Evolutionary conservation across 495 filamentous ascomycete genomes (phyloP).

Genomic region (Sporormia fimetaria): DNA sequence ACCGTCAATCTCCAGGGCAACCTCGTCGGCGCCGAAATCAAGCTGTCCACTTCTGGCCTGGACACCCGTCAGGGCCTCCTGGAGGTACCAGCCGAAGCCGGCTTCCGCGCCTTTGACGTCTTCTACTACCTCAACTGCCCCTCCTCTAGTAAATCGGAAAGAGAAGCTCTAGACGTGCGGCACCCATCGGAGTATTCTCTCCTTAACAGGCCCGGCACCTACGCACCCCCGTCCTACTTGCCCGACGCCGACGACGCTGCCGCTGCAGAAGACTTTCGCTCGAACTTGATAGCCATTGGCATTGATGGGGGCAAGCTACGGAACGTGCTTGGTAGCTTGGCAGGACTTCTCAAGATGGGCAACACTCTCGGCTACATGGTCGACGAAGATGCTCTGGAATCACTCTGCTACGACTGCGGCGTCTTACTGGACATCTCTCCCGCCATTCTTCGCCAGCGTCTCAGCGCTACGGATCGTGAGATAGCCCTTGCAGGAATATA

Average conservation of each 20-base stretch:
- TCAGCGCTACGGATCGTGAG: conserved; percentile 70
- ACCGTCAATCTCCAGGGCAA: conserved; percentile 72
- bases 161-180: conserved; percentile 81
- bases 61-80: conserved; percentile 74
- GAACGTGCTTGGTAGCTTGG: conserved; percentile 70
- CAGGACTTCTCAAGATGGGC: conserved; percentile 81
- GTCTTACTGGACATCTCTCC: conserved; percentile 78
- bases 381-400: conserved; percentile 75
- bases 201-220: conserved; percentile 72
- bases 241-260: conserved; percentile 90
- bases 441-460: conserved; percentile 66
- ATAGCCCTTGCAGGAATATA: conserved; percentile 77
- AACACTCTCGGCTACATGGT: conserved; percentile 76
- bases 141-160: conserved; percentile 78
- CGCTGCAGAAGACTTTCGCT: conserved; percentile 82
- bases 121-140: conserved; percentile 94
- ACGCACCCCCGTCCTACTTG: conserved; percentile 76
- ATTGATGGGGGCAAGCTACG: conserved; percentile 76
- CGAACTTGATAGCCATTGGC: conserved; percentile 73
- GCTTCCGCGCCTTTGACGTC: conserved; percentile 92
- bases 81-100: conserved; percentile 63
- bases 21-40: conserved; percentile 60
- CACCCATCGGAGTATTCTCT: conserved; percentile 66
- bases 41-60: conserved; percentile 77
- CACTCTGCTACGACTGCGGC: conserved; percentile 81